Percentiles rank a stretch among this genome's conserved stretches.
phyloP scores from a whole-genome alignment of 208 protist genomes.

The Acanthamoeba comandoni region DNA sequence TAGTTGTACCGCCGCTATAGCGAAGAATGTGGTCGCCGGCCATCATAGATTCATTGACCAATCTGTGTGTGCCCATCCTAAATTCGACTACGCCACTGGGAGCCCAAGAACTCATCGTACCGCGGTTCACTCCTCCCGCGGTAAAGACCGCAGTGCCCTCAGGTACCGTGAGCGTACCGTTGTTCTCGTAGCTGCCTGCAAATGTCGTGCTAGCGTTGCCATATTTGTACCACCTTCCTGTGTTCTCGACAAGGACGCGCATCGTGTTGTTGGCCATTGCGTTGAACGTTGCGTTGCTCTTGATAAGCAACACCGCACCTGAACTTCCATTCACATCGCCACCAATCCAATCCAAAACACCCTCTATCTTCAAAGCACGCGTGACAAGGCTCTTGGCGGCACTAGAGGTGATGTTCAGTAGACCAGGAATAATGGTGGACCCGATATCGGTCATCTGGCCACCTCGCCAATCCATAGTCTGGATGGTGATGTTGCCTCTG shows the following conservation, averaged over 20 bases:
- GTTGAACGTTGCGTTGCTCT: slow-evolving; percentile 18
- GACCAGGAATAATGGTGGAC: slow-evolving; percentile 41
- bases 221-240: slow-evolving; percentile 57
- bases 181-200: slow-evolving; percentile 62
- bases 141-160: slow-evolving; percentile 27
- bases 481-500: slow-evolving; percentile 36
- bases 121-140: slow-evolving; percentile 27
- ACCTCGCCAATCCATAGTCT: slow-evolving; percentile 20
- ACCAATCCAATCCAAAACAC: slow-evolving; percentile 27
- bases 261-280: slow-evolving; percentile 10
- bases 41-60: neutral
- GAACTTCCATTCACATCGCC: slow-evolving; percentile 46
- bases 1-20: slow-evolving; percentile 43
- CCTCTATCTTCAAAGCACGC: slow-evolving; percentile 43
- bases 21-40: slow-evolving; percentile 30
- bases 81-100: slow-evolving; percentile 16
- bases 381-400: slow-evolving; percentile 36
- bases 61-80: slow-evolving; percentile 31
- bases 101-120: neutral
- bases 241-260: slow-evolving; percentile 55
- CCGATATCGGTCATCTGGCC: neutral
- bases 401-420: slow-evolving; percentile 39
- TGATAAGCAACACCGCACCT: slow-evolving; percentile 22
- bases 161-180: slow-evolving; percentile 46
- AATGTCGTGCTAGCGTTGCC: slow-evolving; percentile 1